Conservation (phyloP, 768 basidiomycete species). For the Lentinula boryana region DNA sequence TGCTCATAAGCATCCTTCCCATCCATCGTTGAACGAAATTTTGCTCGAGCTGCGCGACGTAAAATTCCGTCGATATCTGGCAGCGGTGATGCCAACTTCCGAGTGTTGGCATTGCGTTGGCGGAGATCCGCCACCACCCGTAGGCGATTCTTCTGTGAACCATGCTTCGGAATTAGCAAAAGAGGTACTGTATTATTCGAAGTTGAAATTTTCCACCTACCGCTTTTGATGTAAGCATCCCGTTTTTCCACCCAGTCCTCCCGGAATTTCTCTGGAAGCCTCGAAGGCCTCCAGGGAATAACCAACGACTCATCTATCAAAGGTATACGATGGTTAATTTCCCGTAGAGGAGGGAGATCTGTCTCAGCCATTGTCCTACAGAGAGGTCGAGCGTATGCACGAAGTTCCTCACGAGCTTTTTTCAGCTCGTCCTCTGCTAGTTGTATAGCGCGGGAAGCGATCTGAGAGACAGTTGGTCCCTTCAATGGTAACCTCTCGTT, state of each 20-base stretch:
- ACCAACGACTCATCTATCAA: conserved; percentile 17
- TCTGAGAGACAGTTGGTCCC: conserved; percentile 8
- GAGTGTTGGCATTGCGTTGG: no score
- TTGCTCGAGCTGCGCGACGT: no score
- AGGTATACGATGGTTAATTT: conserved; percentile 22
- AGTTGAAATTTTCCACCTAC: conserved; percentile 19
- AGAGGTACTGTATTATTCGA: conserved; percentile 11
- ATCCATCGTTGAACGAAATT: no score
- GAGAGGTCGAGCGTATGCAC: conserved; percentile 9
- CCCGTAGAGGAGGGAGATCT: conserved; percentile 18
- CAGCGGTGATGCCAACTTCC: no score
- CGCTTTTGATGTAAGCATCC: conserved; percentile 13
- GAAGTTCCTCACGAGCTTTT: conserved; percentile 5
- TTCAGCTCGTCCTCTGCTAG: conserved; percentile 6
- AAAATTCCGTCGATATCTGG: no score
- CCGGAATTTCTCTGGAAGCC: conserved; percentile 18
- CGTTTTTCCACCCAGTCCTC: conserved; percentile 17
- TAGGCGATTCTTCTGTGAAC: no score
- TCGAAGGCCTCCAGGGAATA: conserved; percentile 13
- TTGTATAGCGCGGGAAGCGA: conserved; percentile 9
- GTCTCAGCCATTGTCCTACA: conserved; percentile 5
- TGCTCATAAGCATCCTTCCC: no score
- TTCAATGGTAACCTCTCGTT: conserved; percentile 8
- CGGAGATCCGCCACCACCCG: no score
- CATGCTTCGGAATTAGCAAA: conserved; percentile 21